Evolutionary conservation across 2,329 filamentous ascomycete genomes (phyloP).

Genomic region (Fusarium penzigii): DNA sequence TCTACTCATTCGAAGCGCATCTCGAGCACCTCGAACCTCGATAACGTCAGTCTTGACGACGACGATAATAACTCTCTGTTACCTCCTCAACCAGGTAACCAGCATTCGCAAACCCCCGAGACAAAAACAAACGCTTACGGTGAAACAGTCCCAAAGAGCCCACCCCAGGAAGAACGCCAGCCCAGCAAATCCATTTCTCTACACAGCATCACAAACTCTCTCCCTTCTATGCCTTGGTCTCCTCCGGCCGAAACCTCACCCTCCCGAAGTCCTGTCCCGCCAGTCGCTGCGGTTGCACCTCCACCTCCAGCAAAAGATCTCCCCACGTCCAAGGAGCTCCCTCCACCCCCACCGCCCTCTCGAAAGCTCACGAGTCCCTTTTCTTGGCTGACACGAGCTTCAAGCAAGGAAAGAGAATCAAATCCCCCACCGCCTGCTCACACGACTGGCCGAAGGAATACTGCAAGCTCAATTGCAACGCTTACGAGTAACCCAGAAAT

Average conservation of each 20-base stretch:
- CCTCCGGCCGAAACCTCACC: constrained; percentile 52
- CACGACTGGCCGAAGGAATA: constrained; percentile 63
- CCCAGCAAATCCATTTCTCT: constrained; percentile 61
- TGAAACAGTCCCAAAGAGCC: constrained; percentile 32
- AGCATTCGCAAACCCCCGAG: neutral
- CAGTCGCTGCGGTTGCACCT: constrained; percentile 33
- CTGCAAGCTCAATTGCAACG: constrained; percentile 77
- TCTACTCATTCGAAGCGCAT: constrained; percentile 45
- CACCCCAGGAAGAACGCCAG: constrained; percentile 38
- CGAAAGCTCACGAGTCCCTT: constrained; percentile 88
- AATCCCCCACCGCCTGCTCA: constrained; percentile 54
- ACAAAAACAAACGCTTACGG: constrained; percentile 18
- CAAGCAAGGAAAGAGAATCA: constrained; percentile 56
- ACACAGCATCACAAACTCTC: constrained; percentile 70
- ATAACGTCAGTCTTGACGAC: constrained; percentile 69
- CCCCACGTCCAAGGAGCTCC: constrained; percentile 26
- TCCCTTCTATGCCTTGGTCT: constrained; percentile 74
- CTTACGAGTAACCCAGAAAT: constrained; percentile 79
- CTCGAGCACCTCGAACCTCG: constrained; percentile 50
- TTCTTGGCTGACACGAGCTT: constrained; percentile 75
- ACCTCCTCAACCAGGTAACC: constrained; percentile 36
- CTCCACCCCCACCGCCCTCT: constrained; percentile 40
- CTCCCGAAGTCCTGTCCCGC: constrained; percentile 45
- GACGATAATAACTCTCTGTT: constrained; percentile 32
- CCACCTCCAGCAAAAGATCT: constrained; percentile 26